Base-by-base conservation (phyloP, 208 protist genomes). In the Trypanosoma melophagium region DNA sequence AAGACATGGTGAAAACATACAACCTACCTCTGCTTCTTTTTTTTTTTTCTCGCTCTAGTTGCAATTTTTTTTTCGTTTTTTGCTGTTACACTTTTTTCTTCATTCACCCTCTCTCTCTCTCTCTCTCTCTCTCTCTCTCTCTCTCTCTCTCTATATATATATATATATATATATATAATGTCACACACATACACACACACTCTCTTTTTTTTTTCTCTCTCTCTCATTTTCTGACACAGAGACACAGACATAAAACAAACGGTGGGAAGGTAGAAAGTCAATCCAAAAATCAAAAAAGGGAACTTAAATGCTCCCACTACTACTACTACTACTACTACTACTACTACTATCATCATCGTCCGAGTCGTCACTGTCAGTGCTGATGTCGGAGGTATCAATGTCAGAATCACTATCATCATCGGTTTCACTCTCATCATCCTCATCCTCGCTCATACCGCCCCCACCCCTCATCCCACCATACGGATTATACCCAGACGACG, bases 361-460 rank as follows among this genome's bases (percentile, higher is more conserved):
- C 19, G 53, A 62, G 22, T 72, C 66, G 40, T 72, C 60, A 25
- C 61, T 80, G 44, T 65, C 67, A 14, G 54, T 73, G 57, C 53
- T 73, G 31, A 77, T 69, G 25, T 73, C 66, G 17, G 65, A 69
- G 17, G 66, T 64, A 19, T 74, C 44, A 21, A 76, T 60, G 19
- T 62, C 66, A 41, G 55, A 54, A 55, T 40, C 24, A 19, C 31
- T 62, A 60, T 89, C 87, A 56, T 83, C 38, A 77, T 72, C 22
- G 69, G 12, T 64, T 64, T 70, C 60, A 60, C 51, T 71, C 17
- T 63, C 64, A 45, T 85, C 80, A 17, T 75, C 74, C 0, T 81
- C 80, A 56, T 76, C 72, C 61, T 83, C 81, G 42, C 84, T 81
- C 25, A 83, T 76, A 41, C 71, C 81, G 50, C 67, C 78, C 53